phyloP scores from a whole-genome alignment of 2,329 filamentous ascomycete species.

The Ophiostoma montium region DNA sequence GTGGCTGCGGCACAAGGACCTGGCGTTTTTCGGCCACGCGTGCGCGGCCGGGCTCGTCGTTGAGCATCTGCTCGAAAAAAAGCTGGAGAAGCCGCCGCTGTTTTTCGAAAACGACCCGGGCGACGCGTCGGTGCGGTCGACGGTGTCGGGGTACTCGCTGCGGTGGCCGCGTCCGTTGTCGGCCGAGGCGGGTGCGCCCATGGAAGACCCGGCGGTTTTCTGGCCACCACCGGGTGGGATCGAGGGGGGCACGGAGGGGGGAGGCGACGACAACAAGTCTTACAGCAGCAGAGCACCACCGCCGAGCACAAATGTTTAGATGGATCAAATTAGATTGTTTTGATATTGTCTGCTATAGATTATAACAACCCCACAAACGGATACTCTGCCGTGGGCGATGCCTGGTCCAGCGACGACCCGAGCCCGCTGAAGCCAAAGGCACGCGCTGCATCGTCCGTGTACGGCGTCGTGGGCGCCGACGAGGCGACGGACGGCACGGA shows the following conservation, averaged over 20 bases:
- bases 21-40: slow-evolving; percentile 73
- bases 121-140: slow-evolving; percentile 66
- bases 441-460: not conserved
- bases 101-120: slow-evolving; percentile 85
- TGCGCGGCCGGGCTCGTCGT: slow-evolving; percentile 58
- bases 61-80: slow-evolving; percentile 65
- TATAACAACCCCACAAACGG: not conserved
- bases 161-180: slow-evolving; percentile 40
- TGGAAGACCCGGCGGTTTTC: slow-evolving; percentile 8
- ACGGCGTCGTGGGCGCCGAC: not conserved
- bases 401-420: not conserved
- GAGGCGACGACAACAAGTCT: too few relatives aligned
- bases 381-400: not conserved
- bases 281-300: too few relatives aligned
- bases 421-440: not conserved
- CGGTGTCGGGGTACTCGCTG: slow-evolving; percentile 66
- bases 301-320: too few relatives aligned
- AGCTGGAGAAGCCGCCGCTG: slow-evolving; percentile 63
- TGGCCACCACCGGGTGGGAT: slow-evolving; percentile 9
- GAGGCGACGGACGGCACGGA: not conserved
- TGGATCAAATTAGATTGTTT: too few relatives aligned
- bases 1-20: slow-evolving; percentile 74
- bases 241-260: not conserved
- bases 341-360: too few relatives aligned
- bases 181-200: not conserved